A percentile compares a stretch with the other conserved stretches of the same genome.
Evolutionary conservation across 2,329 filamentous ascomycete species (phyloP).

Genomic region (Trichophyton schoenleinii): DNA sequence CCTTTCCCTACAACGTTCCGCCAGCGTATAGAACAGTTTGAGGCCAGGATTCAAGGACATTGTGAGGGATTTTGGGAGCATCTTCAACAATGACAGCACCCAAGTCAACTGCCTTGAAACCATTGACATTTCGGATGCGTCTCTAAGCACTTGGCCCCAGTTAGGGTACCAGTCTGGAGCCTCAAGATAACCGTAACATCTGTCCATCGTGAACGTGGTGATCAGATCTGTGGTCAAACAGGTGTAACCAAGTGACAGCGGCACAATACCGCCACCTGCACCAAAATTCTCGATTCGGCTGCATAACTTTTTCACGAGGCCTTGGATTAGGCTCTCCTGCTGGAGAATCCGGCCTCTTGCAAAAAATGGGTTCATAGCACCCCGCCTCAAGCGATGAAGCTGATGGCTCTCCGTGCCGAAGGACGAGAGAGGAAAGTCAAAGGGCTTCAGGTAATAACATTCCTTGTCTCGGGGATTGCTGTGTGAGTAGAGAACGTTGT

Average conservation of each 20-base stretch:
- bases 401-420: slow-evolving; percentile 19
- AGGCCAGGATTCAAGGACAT: slow-evolving; percentile 10
- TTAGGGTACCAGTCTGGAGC: slow-evolving; percentile 18
- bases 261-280: neutral
- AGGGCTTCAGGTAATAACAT: slow-evolving; percentile 17
- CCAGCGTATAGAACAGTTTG: slow-evolving; percentile 9
- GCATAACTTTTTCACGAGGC: slow-evolving; percentile 15
- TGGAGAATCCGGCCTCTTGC: slow-evolving; percentile 14
- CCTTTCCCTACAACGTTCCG: slow-evolving; percentile 5
- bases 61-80: slow-evolving; percentile 4
- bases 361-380: slow-evolving; percentile 21
- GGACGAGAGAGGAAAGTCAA: slow-evolving; percentile 20
- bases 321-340: slow-evolving; percentile 15
- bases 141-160: slow-evolving; percentile 19
- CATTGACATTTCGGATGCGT: slow-evolving; percentile 9
- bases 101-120: slow-evolving; percentile 10
- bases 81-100: slow-evolving; percentile 8
- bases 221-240: slow-evolving; percentile 34
- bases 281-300: slow-evolving; percentile 8
- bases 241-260: slow-evolving; percentile 13
- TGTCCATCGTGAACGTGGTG: slow-evolving; percentile 31
- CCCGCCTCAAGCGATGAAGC: slow-evolving; percentile 18
- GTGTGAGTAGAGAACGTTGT: slow-evolving; percentile 17
- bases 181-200: slow-evolving; percentile 22
- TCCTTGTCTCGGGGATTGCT: slow-evolving; percentile 16